Percentiles rank a stretch among this genome's conserved stretches.
These are phyloP conservation scores for Xanthoconium separans DNA, from an alignment of 1,284 basidiomycete species.

Conservation along the genomic window DNA sequence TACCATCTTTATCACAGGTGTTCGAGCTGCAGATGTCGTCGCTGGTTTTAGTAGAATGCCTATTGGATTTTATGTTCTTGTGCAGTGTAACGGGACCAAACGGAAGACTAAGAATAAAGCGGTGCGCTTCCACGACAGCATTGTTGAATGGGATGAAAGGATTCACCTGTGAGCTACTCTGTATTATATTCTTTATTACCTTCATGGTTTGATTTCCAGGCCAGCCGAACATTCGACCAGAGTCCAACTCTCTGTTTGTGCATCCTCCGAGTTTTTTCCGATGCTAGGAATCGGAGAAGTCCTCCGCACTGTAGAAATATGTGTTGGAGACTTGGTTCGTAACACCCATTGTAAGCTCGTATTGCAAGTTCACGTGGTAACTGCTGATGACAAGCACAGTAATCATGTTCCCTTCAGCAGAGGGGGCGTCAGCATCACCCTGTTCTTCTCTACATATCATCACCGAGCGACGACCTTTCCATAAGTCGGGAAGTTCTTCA, in stretches of 20 bases:
- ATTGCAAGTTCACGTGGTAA: background rate
- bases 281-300: background rate
- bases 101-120: slow-evolving; percentile 11
- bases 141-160: slow-evolving; percentile 15
- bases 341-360: background rate
- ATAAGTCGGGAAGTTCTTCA: background rate
- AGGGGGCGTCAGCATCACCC: background rate
- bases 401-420: background rate
- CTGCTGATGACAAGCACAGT: background rate
- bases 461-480: background rate
- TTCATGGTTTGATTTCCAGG: slow-evolving; percentile 4
- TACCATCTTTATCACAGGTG: slow-evolving; percentile 1
- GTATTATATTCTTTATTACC: background rate
- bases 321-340: background rate
- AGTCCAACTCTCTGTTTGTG: slow-evolving; percentile 10
- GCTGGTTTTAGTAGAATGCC: slow-evolving; percentile 10
- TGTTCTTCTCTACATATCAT: background rate
- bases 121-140: background rate
- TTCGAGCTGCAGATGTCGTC: slow-evolving; percentile 5
- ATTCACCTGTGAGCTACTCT: slow-evolving; percentile 9
- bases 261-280: slow-evolving; percentile 13
- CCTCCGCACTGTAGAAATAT: background rate
- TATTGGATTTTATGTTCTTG: slow-evolving; percentile 13
- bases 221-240: slow-evolving; percentile 1
- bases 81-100: background rate